Conservation (phyloP, 495 filamentous ascomycete genomes). For the Hypoxylon lienhwacheense region DNA sequence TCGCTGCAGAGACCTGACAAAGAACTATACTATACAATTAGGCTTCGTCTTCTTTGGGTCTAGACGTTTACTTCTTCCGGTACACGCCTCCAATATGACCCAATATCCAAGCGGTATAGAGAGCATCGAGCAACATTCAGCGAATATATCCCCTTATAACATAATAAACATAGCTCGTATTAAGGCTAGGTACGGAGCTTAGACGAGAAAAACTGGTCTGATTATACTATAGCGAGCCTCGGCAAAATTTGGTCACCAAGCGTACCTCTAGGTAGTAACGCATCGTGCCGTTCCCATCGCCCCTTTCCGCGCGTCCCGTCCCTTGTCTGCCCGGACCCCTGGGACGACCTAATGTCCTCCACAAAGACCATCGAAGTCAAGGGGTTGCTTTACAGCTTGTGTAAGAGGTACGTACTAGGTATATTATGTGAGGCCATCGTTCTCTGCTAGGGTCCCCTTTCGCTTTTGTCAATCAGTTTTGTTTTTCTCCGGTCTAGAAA, state of each 20-base stretch:
- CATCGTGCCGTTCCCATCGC: constrained; percentile 18
- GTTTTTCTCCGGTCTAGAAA: constrained; percentile 1
- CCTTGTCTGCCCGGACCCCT: constrained; percentile 18
- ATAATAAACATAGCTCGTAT: constrained; percentile 1
- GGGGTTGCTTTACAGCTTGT: too few relatives aligned
- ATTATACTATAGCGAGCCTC: constrained; percentile 5
- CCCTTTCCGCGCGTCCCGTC: constrained; percentile 32
- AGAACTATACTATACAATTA: constrained; percentile 29
- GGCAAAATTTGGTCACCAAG: constrained; percentile 14
- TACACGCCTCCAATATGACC: constrained; percentile 16
- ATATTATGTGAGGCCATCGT: background rate
- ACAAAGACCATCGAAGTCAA: constrained; percentile 16
- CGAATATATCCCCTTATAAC: constrained; percentile 27
- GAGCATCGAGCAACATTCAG: constrained; percentile 27
- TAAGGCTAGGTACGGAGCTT: too few relatives aligned
- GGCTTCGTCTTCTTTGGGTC: constrained; percentile 19
- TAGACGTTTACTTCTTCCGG: constrained; percentile 11
- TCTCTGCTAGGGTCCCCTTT: background rate
- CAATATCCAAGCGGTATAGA: constrained; percentile 8
- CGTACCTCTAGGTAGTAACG: constrained; percentile 19
- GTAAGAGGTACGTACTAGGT: too few relatives aligned
- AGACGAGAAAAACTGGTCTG: too few relatives aligned
- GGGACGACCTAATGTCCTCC: constrained; percentile 24
- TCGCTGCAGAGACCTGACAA: constrained; percentile 33
- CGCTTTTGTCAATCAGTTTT: background rate